phyloP scores from a whole-genome alignment of 2,329 filamentous ascomycete genomes.

The Stagonosporopsis vannaccii region DNA sequence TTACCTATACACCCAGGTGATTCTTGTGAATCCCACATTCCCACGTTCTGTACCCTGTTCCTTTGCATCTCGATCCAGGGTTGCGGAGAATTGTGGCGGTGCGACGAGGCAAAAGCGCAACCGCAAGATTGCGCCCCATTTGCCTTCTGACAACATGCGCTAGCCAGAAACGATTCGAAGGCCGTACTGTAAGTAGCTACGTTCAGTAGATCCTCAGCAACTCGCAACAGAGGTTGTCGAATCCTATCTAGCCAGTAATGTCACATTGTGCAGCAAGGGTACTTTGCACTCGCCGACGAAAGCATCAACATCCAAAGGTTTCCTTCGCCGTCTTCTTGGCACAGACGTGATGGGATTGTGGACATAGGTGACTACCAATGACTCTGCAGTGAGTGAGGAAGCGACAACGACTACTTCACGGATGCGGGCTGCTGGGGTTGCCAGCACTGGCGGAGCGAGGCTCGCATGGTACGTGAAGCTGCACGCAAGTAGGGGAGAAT shows the following conservation, averaged over 20 bases:
- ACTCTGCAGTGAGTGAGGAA: neutral
- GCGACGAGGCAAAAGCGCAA: neutral
- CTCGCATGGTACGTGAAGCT: neutral
- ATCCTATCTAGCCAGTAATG: no score
- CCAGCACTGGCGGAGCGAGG: neutral
- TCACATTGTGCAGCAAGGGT: neutral
- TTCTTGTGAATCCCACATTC: neutral
- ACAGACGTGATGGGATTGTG: neutral
- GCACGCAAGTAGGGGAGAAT: neutral
- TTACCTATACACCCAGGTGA: neutral
- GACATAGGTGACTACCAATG: neutral
- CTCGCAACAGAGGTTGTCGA: neutral
- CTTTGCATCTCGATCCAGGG: neutral
- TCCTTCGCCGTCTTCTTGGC: neutral
- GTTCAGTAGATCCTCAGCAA: neutral
- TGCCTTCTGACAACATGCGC: neutral
- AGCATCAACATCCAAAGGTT: neutral
- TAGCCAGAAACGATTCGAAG: neutral
- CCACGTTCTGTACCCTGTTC: neutral
- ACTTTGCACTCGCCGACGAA: neutral
- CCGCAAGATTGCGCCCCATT: neutral
- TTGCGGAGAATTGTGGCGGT: neutral
- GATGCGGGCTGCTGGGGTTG: neutral
- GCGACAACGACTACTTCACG: neutral
- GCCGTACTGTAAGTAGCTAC: no score